Conservation (phyloP, 345 rosid genomes). For the Eucalyptus erythrocorys region DNA sequence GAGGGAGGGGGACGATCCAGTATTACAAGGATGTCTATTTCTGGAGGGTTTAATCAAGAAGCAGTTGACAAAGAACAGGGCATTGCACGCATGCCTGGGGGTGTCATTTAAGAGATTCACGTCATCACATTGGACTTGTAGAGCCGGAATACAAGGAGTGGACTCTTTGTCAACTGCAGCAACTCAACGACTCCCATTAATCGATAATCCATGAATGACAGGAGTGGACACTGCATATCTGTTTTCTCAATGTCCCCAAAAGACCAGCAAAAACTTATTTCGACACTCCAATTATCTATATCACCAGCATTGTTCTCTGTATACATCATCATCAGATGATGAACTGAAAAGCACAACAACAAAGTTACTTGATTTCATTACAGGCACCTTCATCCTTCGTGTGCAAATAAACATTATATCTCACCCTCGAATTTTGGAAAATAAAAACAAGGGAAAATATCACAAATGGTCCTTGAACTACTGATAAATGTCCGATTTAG, state of each 20-base stretch:
- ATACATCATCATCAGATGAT: neutral
- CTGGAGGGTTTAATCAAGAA: neutral
- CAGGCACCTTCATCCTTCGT: neutral
- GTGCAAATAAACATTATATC: neutral
- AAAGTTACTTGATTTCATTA: neutral
- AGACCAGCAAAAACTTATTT: neutral
- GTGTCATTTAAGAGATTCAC: neutral
- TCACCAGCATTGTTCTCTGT: neutral
- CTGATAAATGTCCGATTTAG: too few species aligned
- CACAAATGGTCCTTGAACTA: too few species aligned
- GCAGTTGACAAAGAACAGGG: neutral
- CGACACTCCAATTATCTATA: neutral
- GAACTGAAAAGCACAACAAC: neutral
- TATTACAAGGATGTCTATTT: neutral
- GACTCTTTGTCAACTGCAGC: neutral
- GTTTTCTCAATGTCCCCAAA: neutral
- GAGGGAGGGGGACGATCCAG: neutral
- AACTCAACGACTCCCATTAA: neutral
- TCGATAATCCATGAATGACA: neutral
- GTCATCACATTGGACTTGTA: neutral
- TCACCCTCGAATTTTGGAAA: neutral
- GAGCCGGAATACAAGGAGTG: neutral
- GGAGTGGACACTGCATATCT: neutral
- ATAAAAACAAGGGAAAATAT: neutral
- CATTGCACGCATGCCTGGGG: neutral